A percentile compares a stretch with the other conserved stretches of the same genome.
Conservation (phyloP, 139 green algal species). For the Chlorella vulgaris region DNA sequence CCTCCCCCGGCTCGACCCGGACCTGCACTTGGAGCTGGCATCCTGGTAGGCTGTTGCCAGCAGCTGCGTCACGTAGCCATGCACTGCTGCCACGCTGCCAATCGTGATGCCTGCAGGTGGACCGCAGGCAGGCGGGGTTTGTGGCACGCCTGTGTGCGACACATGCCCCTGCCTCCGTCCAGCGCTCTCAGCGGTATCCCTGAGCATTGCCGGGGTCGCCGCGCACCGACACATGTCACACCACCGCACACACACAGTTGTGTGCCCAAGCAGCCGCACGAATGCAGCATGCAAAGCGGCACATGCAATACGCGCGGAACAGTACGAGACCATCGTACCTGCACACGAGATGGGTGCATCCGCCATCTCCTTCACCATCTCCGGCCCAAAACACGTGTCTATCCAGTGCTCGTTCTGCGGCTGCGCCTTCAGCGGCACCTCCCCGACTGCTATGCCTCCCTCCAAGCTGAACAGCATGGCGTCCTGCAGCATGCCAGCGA, state of each 20-base stretch:
- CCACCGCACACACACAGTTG: too few relatives aligned
- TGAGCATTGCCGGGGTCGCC: too few relatives aligned
- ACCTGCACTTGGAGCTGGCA: slow-evolving; percentile 20
- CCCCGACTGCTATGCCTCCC: slow-evolving; percentile 18
- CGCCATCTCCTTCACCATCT: background rate
- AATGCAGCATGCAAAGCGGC: background rate
- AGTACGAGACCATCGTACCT: background rate
- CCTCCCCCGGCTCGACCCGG: too few relatives aligned
- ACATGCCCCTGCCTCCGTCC: too few relatives aligned
- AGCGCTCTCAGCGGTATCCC: too few relatives aligned
- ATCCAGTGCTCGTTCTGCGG: slow-evolving; percentile 27
- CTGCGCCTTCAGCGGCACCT: slow-evolving; percentile 14
- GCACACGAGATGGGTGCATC: background rate
- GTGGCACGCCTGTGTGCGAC: too few relatives aligned
- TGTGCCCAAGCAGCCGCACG: too few relatives aligned
- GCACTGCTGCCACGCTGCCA: slow-evolving; percentile 8
- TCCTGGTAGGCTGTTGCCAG: slow-evolving; percentile 1
- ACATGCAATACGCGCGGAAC: background rate
- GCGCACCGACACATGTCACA: too few relatives aligned
- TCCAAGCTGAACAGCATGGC: slow-evolving; percentile 30
- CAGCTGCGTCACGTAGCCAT: slow-evolving; percentile 7
- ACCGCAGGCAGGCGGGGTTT: too few relatives aligned
- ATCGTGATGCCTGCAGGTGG: slow-evolving; percentile 24
- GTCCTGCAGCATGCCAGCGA: background rate
- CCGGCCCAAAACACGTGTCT: slow-evolving; percentile 4